Conservation (phyloP, 768 basidiomycete genomes). For the Cystobasidium tubakii region DNA sequence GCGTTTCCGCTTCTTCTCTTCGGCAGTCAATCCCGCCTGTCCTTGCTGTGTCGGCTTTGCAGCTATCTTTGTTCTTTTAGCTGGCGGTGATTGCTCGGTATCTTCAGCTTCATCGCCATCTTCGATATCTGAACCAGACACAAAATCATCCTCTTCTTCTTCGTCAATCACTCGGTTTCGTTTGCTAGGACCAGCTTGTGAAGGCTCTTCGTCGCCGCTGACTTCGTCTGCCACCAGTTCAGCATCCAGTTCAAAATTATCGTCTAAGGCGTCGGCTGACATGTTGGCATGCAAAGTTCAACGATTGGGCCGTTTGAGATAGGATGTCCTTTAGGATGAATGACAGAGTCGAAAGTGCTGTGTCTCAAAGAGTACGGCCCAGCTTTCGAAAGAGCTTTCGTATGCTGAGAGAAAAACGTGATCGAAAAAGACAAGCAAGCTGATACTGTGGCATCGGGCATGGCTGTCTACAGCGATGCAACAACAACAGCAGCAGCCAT, state of each 20-base stretch:
- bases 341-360: too few species aligned
- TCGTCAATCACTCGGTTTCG: conserved; percentile 15
- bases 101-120: background rate
- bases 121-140: conserved; percentile 10
- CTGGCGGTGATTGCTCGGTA: conserved; percentile 7
- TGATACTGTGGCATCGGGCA: too few species aligned
- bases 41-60: background rate
- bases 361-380: too few species aligned
- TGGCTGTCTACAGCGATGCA: background rate
- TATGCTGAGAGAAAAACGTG: conserved; percentile 23
- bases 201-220: conserved; percentile 4
- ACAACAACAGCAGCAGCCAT: conserved; percentile 1
- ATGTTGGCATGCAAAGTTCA: background rate
- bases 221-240: conserved; percentile 19
- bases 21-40: background rate
- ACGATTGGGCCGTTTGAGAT: too few species aligned
- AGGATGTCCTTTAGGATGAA: too few species aligned
- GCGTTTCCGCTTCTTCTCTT: conserved; percentile 33
- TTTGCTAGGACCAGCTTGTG: conserved; percentile 21
- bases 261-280: conserved; percentile 29
- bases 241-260: conserved; percentile 31
- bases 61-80: conserved; percentile 9
- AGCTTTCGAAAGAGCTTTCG: too few species aligned
- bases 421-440: background rate
- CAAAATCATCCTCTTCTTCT: conserved; percentile 31